Base-by-base conservation (phyloP, 108 stramenopile species). In the Skeletonema costatum region DNA sequence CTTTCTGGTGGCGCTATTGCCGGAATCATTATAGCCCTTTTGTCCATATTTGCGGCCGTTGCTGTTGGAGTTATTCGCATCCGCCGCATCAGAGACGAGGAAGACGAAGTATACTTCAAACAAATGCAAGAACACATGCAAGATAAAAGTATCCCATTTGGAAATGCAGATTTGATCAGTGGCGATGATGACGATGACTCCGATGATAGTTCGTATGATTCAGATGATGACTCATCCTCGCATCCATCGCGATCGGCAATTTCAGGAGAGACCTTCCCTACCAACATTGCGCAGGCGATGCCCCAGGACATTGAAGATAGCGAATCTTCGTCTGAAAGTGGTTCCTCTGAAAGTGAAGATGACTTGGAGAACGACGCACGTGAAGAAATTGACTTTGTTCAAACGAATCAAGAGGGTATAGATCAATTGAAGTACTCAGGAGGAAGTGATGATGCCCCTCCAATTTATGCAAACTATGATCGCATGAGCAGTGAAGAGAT, bases 241-340 rank as follows among this genome's bases (percentile, higher is more conserved):
- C 53, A 59, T 35, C 61, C 64, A 16, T 38, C 75, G 21, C 66
- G 69, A 19, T 81, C 82, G 19, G 66, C 33, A 32, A 51, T 83
- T 61, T 83, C 82, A 25, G 75, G 70, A 30, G 74, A 69, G 0
- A 70, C 70, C 25, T 83, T 64, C 63, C 75, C 69, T 35, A 73
- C 82, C 12, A 76, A 75, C 29, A 69, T 77, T 44, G 82, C 82
- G 58, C 82, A 71, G 32, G 82, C 76, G 21, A 68, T 32, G 32
- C 72, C 71, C 48, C 41, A 60, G 32, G 82, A 58, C 9, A 42
- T 71, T 38, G 82, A 76, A 38, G 71, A 77, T 14, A 75, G 73
- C 11, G 74, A 75, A 50, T 69, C 73, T 19, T 35, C 33, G 1
- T 38, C 41, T 21, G 38, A 64, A 14, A 51, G 50, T 59, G 69